Evolutionary conservation across 1,284 basidiomycete species (phyloP).

Genomic region (Ceratobasidium sp.): DNA sequence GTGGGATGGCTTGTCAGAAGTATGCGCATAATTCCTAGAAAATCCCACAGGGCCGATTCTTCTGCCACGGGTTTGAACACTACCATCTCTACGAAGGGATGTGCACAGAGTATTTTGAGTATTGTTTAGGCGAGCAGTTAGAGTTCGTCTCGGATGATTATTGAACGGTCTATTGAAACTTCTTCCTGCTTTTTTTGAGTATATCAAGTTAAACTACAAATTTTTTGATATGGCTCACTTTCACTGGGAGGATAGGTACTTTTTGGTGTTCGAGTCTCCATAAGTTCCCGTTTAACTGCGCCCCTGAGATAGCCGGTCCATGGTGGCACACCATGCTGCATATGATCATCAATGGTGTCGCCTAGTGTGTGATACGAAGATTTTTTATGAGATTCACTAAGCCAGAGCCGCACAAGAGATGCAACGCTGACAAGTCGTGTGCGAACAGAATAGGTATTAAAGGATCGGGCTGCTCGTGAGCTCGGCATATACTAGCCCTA

Average conservation of each 20-base stretch:
- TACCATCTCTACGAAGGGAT: background rate
- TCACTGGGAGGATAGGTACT: background rate
- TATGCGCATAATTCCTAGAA: background rate
- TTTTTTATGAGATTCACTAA: background rate
- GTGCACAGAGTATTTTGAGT: background rate
- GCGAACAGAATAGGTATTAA: slow-evolving; percentile 25
- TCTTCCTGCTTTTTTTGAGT: slow-evolving; percentile 5
- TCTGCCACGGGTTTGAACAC: background rate
- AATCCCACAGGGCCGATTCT: background rate
- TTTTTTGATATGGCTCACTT: slow-evolving; percentile 8
- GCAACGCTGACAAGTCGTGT: slow-evolving; percentile 26
- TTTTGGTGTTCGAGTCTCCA: background rate
- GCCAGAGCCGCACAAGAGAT: slow-evolving; percentile 26
- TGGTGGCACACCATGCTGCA: background rate
- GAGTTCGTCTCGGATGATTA: background rate
- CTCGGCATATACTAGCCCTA: slow-evolving; percentile 28
- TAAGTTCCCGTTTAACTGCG: background rate
- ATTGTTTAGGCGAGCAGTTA: background rate
- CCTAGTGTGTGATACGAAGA: background rate
- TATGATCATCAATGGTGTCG: background rate
- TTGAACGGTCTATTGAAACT: too few species aligned
- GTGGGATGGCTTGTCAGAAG: background rate
- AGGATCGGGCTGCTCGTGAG: slow-evolving; percentile 8
- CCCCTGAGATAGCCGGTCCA: background rate
- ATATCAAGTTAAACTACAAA: background rate